Evolutionary conservation across 176 grass and related monocot species (phyloP).

Genomic region (Avena sativa): DNA sequence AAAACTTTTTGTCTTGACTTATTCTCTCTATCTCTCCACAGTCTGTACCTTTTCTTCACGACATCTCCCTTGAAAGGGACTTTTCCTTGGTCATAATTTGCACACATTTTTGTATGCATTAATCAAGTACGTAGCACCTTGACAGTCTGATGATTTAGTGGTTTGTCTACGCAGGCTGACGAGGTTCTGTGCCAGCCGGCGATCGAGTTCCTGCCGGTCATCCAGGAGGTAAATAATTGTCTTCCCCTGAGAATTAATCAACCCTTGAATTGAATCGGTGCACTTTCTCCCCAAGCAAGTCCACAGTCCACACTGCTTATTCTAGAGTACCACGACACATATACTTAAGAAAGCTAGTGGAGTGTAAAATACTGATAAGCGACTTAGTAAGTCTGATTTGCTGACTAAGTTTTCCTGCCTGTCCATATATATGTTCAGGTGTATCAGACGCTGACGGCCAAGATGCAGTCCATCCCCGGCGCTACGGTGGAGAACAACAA

Average conservation of each 20-base stretch:
- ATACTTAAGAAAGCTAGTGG: no score
- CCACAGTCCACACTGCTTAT: background rate
- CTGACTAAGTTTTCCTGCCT: background rate
- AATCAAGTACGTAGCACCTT: background rate
- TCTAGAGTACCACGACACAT: no score
- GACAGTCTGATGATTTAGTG: background rate
- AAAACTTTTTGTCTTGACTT: background rate
- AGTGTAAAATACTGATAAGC: no score
- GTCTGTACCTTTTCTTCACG: background rate
- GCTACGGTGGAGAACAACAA: conserved; percentile 88
- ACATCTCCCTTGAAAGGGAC: background rate
- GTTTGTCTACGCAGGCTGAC: conserved; percentile 51
- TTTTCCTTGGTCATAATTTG: background rate
- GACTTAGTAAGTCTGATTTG: background rate
- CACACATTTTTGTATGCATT: background rate
- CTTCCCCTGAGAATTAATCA: conserved; percentile 29
- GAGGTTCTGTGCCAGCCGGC: conserved; percentile 77
- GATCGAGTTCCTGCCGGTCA: conserved; percentile 77
- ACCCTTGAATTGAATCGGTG: background rate
- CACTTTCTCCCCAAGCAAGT: background rate
- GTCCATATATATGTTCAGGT: conserved; percentile 37
- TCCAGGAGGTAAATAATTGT: conserved; percentile 55
- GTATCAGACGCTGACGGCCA: conserved; percentile 54
- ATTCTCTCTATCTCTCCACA: background rate
- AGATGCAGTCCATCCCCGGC: conserved; percentile 57